Evolutionary conservation across 768 basidiomycete genomes (phyloP).

Genomic region (Tricholoma sp.): DNA sequence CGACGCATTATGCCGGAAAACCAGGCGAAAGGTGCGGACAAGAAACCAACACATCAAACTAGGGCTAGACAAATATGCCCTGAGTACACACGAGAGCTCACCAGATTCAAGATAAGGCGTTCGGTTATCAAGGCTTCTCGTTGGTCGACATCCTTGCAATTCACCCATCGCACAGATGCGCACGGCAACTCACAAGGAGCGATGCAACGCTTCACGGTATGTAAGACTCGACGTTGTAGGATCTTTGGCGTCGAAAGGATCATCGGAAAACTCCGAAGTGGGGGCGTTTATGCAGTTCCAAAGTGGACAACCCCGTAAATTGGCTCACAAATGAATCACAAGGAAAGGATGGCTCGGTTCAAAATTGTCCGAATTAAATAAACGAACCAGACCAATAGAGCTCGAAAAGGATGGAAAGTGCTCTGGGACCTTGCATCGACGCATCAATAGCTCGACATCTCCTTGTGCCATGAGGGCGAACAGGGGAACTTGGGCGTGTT

Average conservation of each 20-base stretch:
- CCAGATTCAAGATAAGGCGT: neutral
- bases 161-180: neutral
- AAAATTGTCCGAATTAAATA: neutral
- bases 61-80: neutral
- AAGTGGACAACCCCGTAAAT: neutral
- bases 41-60: neutral
- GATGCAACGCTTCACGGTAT: neutral
- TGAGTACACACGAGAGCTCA: neutral
- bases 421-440: neutral
- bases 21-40: neutral
- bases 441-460: neutral
- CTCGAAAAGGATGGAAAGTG: neutral
- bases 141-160: neutral
- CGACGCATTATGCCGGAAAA: neutral
- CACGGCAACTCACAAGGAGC: neutral
- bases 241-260: neutral
- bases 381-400: neutral
- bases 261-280: neutral
- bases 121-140: neutral
- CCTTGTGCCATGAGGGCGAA: neutral
- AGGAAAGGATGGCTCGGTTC: neutral
- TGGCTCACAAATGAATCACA: neutral
- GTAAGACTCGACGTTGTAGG: neutral
- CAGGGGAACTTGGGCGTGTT: conserved; percentile 4
- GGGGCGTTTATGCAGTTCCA: neutral